Conservation (phyloP, 257 asterid genomes). For the Coffea canephora region DNA sequence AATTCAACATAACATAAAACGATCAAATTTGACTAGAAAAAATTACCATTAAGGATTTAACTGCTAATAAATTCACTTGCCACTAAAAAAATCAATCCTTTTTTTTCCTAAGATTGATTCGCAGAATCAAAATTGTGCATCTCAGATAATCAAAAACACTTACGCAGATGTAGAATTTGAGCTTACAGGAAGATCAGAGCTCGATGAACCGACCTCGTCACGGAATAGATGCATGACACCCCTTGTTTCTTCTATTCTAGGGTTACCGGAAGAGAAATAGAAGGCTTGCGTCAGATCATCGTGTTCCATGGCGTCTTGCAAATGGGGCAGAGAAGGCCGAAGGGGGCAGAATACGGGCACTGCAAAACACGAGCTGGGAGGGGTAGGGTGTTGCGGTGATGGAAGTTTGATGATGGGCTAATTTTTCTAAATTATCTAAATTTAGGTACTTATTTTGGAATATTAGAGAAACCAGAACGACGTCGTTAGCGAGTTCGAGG, state of each 20-base stretch:
- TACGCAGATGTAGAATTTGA: neutral
- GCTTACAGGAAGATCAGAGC: constrained; percentile 63
- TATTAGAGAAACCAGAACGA: no score
- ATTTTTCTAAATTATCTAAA: no score
- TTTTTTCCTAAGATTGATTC: neutral
- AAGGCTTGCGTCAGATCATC: constrained; percentile 38
- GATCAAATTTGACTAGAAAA: neutral
- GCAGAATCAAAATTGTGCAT: neutral
- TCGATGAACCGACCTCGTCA: constrained; percentile 38
- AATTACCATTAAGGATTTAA: neutral
- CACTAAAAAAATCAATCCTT: neutral
- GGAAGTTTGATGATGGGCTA: no score
- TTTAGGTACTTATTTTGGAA: no score
- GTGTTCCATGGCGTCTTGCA: constrained; percentile 15
- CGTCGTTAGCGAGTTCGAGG: no score
- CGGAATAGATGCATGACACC: constrained; percentile 85
- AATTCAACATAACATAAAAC: neutral
- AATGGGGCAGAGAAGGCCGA: constrained; percentile 12
- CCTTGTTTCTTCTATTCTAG: constrained; percentile 88
- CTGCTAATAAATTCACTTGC: neutral
- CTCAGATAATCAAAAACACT: neutral
- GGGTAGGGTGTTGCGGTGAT: no score
- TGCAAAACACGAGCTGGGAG: no score
- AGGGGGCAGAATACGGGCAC: no score
- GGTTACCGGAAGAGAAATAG: constrained; percentile 94